Evolutionary conservation across 2,329 filamentous ascomycete genomes (phyloP), one percentile per base, ranked within the genome.

Genomic region (Aspergillus costaricaensis): DNA sequence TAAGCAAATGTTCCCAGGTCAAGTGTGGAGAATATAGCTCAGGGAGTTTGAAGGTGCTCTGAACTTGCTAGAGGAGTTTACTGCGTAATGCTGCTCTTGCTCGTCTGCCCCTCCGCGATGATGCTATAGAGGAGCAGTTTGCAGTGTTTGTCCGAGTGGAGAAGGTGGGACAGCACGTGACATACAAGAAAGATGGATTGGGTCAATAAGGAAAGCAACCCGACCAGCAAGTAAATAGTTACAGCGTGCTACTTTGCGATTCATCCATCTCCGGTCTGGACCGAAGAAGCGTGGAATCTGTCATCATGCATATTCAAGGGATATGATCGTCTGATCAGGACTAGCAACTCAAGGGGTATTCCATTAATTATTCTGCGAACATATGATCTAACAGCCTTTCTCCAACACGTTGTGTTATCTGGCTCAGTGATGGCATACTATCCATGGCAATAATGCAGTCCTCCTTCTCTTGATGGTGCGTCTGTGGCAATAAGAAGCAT

Each of bases 81-180:
- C 14, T 55, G 41, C 17, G 41, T 51, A 36, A 23, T 55, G 55
- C 39, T 43, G 58, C 38, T 21, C 38, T 54, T 43, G 51, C 57
- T 48, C 19, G 49, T 27, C 48, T 58, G 44, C 62, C 63, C 63
- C 66, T 65, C 63, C 59, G 54, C 55, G 55, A 58, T 65, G 61
- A 64, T 62, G 63, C 61, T 65, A 62, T 62, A 61, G 62, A 53
- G 30, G 43, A 55, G 38, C 5, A 19, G 53, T 70, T 70, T 70
- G 68, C 67, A 66, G 9, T 67, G 68, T 70, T 70, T 70, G 67
- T 47, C 61, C 49, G 5, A 27, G 38, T 55, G 59, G 62, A 44
- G 14, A 5, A n/a, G 14, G 5, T 7, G n/a, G 36, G 4, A 10
- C 3, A 21, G 10, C 60, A 61, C 60, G 60, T 66, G 60, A 59